Evolutionary conservation across 75 land plant genomes (phyloP), one percentile per base, ranked within the genome.

Genomic region (Picea sitchensis): DNA sequence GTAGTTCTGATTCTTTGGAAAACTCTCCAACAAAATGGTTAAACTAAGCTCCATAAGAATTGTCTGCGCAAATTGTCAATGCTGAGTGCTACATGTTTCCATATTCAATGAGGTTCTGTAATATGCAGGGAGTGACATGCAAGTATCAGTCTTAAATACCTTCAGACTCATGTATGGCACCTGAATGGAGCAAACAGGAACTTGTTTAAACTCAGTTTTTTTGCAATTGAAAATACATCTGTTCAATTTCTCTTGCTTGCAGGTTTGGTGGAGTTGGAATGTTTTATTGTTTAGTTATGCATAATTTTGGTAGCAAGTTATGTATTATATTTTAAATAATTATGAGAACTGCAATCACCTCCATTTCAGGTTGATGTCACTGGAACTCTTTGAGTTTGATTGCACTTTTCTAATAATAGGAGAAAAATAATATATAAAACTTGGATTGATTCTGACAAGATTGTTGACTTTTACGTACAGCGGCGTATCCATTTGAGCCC

Each of bases 401-500:
- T 67, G 47, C 7, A 44, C 6, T 69, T 69, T 41, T 8, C 38
- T 38, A 8, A 20, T 36, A 38, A 0, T n/a, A 76, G 77, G 26
- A 58, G 47, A 41, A 2, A 44, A 44, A n/a, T 41, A 18, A 71
- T 7, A 5, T 67, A 14, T 20, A 9, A 71, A 71, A 44, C 11
- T 41, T 71, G 14, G 51, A 18, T 38, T 44, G 74, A 12, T 44
- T 71, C 56, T 71, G 51, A 71, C 74, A 71, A 6, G 47, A 34
- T 71, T 36, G 44, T 57, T 69, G 14, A 36, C 30, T 73, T 80
- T 78, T 3, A 51, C 67, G 69, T 83, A 81, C 93, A 96, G 99
- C 82, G 91, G 95, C 94, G 47, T 96, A 96, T 76, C 99, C 99
- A 76, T 96, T 95, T 84, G 98, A 96, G 84, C 99, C 99, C 77